Conservation (phyloP, 2,329 filamentous ascomycete genomes). For the Hymenoscyphus repandus region DNA sequence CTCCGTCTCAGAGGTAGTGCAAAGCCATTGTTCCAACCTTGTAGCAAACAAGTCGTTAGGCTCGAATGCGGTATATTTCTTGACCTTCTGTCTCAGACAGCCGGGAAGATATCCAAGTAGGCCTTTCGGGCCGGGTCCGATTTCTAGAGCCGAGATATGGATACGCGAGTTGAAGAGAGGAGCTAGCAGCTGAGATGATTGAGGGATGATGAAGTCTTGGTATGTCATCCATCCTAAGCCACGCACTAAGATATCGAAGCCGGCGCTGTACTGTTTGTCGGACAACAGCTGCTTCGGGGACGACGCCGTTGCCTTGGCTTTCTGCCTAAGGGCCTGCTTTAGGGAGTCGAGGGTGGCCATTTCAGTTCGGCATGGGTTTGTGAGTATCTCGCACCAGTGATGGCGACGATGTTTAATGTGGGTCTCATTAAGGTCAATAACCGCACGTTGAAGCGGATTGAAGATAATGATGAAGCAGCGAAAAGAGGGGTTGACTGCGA, state of each 20-base stretch:
- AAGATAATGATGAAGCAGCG: no score
- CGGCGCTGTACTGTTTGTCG: conserved; percentile 16
- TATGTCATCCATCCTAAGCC: conserved; percentile 21
- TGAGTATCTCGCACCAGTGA: no score
- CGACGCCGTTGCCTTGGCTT: conserved; percentile 5
- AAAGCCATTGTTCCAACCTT: conserved; percentile 40
- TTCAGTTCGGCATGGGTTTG: neutral
- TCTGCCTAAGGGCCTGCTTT: conserved; percentile 16
- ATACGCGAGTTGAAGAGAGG: conserved; percentile 37
- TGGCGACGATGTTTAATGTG: no score
- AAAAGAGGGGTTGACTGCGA: no score
- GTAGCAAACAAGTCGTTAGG: conserved; percentile 35
- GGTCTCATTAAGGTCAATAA: no score
- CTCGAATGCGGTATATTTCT: conserved; percentile 47
- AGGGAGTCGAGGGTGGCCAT: conserved; percentile 18
- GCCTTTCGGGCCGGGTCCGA: conserved; percentile 53
- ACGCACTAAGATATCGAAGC: conserved; percentile 16
- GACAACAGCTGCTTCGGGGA: conserved; percentile 15
- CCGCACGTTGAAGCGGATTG: no score
- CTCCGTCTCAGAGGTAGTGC: conserved; percentile 22
- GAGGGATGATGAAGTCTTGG: conserved; percentile 24
- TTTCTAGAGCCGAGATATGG: conserved; percentile 50
- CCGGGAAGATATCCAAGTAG: conserved; percentile 45
- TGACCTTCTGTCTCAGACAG: conserved; percentile 38
- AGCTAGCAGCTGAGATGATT: conserved; percentile 17